Evolutionary conservation across 2,329 filamentous ascomycete genomes (phyloP).

Genomic region (Verticillium tricorpus): DNA sequence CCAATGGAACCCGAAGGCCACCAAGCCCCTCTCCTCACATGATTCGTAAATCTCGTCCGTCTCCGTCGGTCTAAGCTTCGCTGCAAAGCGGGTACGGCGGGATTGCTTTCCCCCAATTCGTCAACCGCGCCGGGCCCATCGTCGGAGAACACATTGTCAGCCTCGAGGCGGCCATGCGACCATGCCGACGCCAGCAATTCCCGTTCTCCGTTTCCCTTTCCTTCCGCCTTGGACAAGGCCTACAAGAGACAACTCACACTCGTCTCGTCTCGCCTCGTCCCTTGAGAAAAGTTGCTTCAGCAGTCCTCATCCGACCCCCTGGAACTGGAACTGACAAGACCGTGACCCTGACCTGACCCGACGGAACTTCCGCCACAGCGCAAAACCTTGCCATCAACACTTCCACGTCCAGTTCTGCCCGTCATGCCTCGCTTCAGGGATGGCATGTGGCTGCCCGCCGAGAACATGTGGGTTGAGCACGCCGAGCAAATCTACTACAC

Average conservation of each 20-base stretch:
- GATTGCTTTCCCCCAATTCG: slow-evolving; percentile 3
- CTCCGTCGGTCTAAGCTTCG: slow-evolving; percentile 1
- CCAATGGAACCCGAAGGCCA: not conserved
- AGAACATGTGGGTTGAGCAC: slow-evolving; percentile 57
- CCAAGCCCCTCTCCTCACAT: not conserved
- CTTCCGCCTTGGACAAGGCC: not conserved
- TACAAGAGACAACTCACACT: slow-evolving; percentile 4
- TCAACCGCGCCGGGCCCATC: not conserved
- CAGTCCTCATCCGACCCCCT: not conserved
- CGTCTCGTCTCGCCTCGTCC: not conserved
- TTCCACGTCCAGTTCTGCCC: not conserved
- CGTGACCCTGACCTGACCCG: slow-evolving; percentile 8
- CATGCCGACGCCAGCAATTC: not conserved
- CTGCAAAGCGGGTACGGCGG: slow-evolving; percentile 4
- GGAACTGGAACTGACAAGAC: slow-evolving; percentile 2
- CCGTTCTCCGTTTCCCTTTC: not conserved
- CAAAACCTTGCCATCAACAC: not conserved
- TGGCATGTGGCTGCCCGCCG: slow-evolving; percentile 59
- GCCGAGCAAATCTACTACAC: slow-evolving; percentile 58
- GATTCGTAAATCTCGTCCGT: slow-evolving; percentile 1
- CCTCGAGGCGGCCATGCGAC: not conserved
- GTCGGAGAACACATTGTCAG: not conserved
- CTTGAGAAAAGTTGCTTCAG: not conserved
- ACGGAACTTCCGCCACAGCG: not conserved
- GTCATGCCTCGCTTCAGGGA: slow-evolving; percentile 29